Percentiles rank a stretch among this genome's conserved stretches.
These are phyloP conservation scores for Penicillium thymicola DNA, from an alignment of 2,329 filamentous ascomycete species.

Conservation along the genomic window DNA sequence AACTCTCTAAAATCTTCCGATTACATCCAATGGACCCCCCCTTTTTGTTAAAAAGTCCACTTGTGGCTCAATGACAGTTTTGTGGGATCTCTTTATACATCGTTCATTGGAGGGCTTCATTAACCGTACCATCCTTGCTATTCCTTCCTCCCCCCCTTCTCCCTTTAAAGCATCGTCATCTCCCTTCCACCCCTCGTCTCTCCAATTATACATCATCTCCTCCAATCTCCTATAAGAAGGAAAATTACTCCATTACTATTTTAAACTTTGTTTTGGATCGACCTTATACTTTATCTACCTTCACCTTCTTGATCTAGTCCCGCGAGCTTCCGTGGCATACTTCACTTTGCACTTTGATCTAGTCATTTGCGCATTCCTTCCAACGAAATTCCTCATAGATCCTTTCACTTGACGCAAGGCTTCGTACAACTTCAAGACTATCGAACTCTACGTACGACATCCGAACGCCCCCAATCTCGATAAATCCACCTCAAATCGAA, in stretches of 20 bases:
- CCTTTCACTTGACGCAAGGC: neutral
- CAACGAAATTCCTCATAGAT: neutral
- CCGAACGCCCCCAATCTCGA: neutral
- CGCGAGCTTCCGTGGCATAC: conserved; percentile 10
- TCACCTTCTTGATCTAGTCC: conserved; percentile 10
- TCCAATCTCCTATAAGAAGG: conserved; percentile 9
- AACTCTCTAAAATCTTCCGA: conserved; percentile 12
- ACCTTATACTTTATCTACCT: conserved; percentile 5
- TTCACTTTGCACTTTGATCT: conserved; percentile 4
- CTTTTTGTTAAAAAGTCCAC: conserved; percentile 4
- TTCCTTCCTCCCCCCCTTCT: conserved; percentile 17
- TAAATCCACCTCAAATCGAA: neutral
- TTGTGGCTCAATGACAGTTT: conserved; percentile 22
- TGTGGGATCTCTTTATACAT: conserved; percentile 10
- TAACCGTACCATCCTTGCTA: conserved; percentile 20
- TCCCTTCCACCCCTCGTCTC: conserved; percentile 21
- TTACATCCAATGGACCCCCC: neutral
- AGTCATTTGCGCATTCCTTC: neutral
- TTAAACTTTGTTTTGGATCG: neutral
- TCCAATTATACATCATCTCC: conserved; percentile 12
- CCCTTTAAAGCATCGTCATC: conserved; percentile 19
- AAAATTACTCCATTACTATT: conserved; percentile 2
- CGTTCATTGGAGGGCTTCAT: conserved; percentile 23
- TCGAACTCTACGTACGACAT: neutral
- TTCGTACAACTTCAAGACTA: neutral